Conservation (phyloP, 768 basidiomycete genomes). For the Pisolithus marmoratus region DNA sequence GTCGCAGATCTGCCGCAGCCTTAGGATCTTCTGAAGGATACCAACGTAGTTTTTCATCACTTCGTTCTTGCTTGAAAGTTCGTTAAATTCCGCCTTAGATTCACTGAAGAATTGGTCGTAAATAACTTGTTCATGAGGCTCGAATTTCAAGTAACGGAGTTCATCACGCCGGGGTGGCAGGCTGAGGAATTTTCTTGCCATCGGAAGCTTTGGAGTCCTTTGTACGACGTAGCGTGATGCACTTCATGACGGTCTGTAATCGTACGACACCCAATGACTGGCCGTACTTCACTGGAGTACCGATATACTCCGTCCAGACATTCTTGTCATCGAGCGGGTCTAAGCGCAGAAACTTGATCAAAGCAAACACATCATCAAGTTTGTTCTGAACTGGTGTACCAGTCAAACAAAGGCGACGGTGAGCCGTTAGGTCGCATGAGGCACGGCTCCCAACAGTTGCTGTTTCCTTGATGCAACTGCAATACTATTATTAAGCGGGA, state of each 20-base stretch:
- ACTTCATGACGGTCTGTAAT: constrained; percentile 96
- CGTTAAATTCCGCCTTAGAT: constrained; percentile 88
- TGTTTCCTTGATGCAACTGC: constrained; percentile 94
- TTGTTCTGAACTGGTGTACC: constrained; percentile 99
- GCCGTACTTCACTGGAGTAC: constrained; percentile 87
- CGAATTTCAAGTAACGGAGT: constrained; percentile 79
- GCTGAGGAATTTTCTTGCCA: constrained; percentile 78
- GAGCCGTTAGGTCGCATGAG: constrained; percentile 90
- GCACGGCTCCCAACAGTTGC: constrained; percentile 92
- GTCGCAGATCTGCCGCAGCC: constrained; percentile 96
- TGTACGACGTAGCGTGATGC: constrained; percentile 92
- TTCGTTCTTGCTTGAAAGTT: constrained; percentile 81
- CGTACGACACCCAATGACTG: constrained; percentile 85
- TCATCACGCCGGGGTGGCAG: constrained; percentile 90
- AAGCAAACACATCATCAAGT: constrained; percentile 94
- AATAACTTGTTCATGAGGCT: constrained; percentile 72
- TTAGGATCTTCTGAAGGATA: constrained; percentile 92
- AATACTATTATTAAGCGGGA: constrained; percentile 1
- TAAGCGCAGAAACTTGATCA: constrained; percentile 92
- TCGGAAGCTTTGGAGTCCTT: constrained; percentile 82
- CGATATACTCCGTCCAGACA: constrained; percentile 89
- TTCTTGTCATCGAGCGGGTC: constrained; percentile 91
- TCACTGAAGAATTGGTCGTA: constrained; percentile 88
- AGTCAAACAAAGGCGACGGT: constrained; percentile 90
- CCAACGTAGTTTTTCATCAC: constrained; percentile 99